phyloP scores from a whole-genome alignment of 202 grass and related monocot genomes.

The Eragrostis tef region DNA sequence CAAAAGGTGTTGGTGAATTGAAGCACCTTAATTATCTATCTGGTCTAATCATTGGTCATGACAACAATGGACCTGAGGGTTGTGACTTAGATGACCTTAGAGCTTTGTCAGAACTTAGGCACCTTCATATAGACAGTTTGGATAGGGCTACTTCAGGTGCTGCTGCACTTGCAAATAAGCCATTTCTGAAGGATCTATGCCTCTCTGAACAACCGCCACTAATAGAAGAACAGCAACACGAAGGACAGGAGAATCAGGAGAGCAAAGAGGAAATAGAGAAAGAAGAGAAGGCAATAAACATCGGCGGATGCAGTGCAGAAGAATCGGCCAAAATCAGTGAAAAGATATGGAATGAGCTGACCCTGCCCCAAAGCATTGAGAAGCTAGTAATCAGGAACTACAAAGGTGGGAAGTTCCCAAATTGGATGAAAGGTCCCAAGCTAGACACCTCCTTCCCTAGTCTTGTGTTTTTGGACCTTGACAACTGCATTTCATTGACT shows the following conservation, averaged over 20 bases:
- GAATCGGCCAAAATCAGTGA: constrained; percentile 55
- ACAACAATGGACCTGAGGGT: constrained; percentile 49
- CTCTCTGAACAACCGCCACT: constrained; percentile 53
- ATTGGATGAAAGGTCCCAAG: constrained; percentile 68
- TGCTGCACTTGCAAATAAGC: constrained; percentile 60
- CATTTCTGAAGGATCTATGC: constrained; percentile 61
- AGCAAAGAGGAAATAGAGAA: constrained; percentile 43
- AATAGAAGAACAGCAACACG: constrained; percentile 30
- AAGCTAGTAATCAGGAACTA: constrained; percentile 68
- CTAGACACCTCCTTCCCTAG: constrained; percentile 59
- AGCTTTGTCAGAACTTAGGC: constrained; percentile 64
- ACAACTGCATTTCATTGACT: constrained; percentile 58
- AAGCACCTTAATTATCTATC: constrained; percentile 61
- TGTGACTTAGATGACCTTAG: constrained; percentile 72
- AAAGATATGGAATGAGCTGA: constrained; percentile 72
- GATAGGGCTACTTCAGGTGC: constrained; percentile 71
- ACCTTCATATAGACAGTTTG: constrained; percentile 66
- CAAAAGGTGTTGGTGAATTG: constrained; percentile 72
- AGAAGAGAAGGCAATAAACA: constrained; percentile 31
- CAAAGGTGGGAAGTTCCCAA: constrained; percentile 63
- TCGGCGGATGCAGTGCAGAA: constrained; percentile 28
- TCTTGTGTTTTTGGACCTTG: constrained; percentile 64
- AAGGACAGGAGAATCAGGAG: constrained; percentile 47
- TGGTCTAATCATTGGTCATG: constrained; percentile 67
- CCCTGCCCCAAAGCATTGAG: constrained; percentile 60